These are phyloP conservation scores for Neonectria neomacrospora DNA, from an alignment of 2,329 filamentous ascomycete genomes.

Conservation along the genomic window DNA sequence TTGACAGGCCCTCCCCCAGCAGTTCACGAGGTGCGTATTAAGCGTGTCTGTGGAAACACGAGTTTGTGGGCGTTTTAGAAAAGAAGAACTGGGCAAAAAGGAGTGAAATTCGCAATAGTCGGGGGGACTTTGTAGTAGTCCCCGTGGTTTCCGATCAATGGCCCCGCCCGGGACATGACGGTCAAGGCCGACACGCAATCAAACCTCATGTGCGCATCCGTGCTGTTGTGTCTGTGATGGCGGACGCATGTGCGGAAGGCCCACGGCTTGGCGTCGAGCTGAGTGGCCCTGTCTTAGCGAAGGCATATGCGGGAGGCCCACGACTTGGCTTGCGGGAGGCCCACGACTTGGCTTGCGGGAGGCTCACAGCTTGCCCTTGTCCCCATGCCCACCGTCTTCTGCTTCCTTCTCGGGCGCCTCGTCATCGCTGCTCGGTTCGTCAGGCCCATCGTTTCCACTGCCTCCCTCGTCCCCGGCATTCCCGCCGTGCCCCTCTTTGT, in stretches of 20 bases:
- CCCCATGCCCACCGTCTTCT: not conserved
- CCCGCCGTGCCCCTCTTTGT: not conserved
- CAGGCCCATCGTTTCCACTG: not conserved
- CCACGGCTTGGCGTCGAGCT: not conserved
- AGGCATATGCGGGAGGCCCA: too few relatives aligned
- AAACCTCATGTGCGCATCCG: not conserved
- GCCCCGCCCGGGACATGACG: not conserved
- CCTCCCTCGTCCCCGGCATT: not conserved
- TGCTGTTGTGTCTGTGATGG: not conserved
- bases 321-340: too few relatives aligned
- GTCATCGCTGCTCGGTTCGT: not conserved
- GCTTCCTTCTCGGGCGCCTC: not conserved
- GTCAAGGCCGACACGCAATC: not conserved
- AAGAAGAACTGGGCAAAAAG: too few relatives aligned
- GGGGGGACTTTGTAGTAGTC: not conserved
- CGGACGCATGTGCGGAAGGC: not conserved
- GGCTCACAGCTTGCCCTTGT: not conserved
- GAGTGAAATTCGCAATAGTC: not conserved
- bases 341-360: too few relatives aligned
- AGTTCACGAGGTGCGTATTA: not conserved
- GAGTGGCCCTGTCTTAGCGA: too few relatives aligned
- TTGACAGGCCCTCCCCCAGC: slow-evolving; percentile 2
- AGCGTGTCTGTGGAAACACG: too few relatives aligned
- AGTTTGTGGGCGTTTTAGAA: too few relatives aligned
- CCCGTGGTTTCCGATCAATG: not conserved